Conservation (phyloP, 306 rosid species). For the Vigna hirtella region DNA sequence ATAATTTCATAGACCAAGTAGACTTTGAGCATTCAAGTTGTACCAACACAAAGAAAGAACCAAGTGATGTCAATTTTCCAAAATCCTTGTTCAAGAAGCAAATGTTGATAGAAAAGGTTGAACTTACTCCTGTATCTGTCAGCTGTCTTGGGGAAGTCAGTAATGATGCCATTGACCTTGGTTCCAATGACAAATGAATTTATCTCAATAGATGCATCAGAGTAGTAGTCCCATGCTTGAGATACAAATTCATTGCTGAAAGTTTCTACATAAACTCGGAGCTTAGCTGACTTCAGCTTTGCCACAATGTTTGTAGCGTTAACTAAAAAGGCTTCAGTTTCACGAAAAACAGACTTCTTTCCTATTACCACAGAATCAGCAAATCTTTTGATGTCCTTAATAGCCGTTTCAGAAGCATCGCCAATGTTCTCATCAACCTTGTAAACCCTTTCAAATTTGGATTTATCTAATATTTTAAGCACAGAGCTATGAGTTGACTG, state of each 20-base stretch:
- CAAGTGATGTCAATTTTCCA: not conserved
- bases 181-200: slow-evolving; percentile 64
- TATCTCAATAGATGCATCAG: slow-evolving; percentile 81
- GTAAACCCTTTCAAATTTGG: slow-evolving; percentile 72
- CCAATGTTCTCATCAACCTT: slow-evolving; percentile 57
- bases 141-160: slow-evolving; percentile 85
- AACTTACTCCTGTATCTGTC: slow-evolving; percentile 84
- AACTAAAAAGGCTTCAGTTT: slow-evolving; percentile 47
- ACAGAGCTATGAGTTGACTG: slow-evolving; percentile 77
- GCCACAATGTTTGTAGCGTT: slow-evolving; percentile 51
- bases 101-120: slow-evolving; percentile 20
- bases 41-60: not conserved
- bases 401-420: slow-evolving; percentile 51
- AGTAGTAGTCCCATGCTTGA: slow-evolving; percentile 96
- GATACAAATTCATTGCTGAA: slow-evolving; percentile 93
- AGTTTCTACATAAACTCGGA: slow-evolving; percentile 72
- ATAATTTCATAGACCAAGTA: not conserved
- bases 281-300: slow-evolving; percentile 54
- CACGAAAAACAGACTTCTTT: slow-evolving; percentile 67
- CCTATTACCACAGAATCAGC: slow-evolving; percentile 74
- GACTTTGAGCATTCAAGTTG: not conserved
- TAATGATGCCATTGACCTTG: slow-evolving; percentile 68
- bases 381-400: slow-evolving; percentile 68
- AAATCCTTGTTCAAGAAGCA: slow-evolving; percentile 30
- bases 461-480: slow-evolving; percentile 59